Percentiles rank a stretch among this genome's conserved stretches.
These are phyloP conservation scores for Penicillium sp. DNA, from an alignment of 2,329 filamentous ascomycete species.

Conservation along the genomic window DNA sequence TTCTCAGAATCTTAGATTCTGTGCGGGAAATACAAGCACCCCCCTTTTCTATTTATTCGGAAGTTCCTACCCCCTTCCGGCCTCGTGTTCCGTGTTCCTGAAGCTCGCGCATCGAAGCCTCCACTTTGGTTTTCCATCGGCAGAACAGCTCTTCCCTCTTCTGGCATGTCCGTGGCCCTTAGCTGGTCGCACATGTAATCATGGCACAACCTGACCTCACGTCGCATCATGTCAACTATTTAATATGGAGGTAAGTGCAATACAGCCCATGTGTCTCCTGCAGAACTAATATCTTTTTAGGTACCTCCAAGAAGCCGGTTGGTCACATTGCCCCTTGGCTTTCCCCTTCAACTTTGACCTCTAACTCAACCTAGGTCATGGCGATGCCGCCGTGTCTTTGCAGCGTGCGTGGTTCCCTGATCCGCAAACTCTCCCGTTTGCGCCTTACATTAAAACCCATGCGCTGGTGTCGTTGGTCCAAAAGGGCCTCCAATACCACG, in stretches of 20 bases:
- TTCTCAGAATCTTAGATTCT: background rate
- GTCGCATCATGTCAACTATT: constrained; percentile 58
- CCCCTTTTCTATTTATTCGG: constrained; percentile 3
- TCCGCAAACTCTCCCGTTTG: constrained; percentile 54
- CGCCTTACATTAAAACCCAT: constrained; percentile 50
- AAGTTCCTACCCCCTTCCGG: constrained; percentile 1
- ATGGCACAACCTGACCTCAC: constrained; percentile 39
- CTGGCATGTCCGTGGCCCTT: constrained; percentile 25
- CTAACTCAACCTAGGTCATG: constrained; percentile 40
- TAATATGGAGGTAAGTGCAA: constrained; percentile 55
- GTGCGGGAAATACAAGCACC: background rate
- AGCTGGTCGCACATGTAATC: constrained; percentile 36
- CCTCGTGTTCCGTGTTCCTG: constrained; percentile 9
- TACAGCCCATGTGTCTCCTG: constrained; percentile 6
- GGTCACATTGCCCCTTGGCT: constrained; percentile 16
- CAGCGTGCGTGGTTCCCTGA: constrained; percentile 56
- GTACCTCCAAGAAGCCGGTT: constrained; percentile 50
- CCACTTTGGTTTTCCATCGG: constrained; percentile 21
- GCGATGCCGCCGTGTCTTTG: constrained; percentile 52
- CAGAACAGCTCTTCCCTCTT: constrained; percentile 25
- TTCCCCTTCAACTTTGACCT: constrained; percentile 12
- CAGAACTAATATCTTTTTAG: constrained; percentile 21
- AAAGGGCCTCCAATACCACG: constrained; percentile 51
- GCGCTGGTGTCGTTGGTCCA: constrained; percentile 55
- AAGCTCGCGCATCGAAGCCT: constrained; percentile 7